phyloP scores from a whole-genome alignment of 805 yeast genomes.

The Suhomyces tanzawaensis region DNA sequence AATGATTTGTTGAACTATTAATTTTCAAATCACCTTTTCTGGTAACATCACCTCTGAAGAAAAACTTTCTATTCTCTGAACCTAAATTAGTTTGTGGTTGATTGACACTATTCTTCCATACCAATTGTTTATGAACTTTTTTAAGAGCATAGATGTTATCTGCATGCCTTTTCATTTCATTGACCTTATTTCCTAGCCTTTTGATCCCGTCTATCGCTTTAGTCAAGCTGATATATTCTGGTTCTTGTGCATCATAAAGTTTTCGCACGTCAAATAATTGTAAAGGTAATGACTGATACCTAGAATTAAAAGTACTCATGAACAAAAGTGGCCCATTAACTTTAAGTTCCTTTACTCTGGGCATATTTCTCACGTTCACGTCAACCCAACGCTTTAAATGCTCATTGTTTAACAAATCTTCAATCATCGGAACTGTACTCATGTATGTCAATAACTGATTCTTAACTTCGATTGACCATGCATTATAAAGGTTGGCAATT shows the following conservation, averaged over 20 bases:
- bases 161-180: constrained; percentile 59
- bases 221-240: constrained; percentile 51
- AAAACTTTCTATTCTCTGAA: constrained; percentile 54
- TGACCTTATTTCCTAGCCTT: constrained; percentile 55
- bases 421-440: constrained; percentile 56
- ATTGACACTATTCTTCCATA: constrained; percentile 47
- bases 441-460: constrained; percentile 59
- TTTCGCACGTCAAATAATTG: constrained; percentile 60
- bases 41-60: constrained; percentile 55
- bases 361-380: constrained; percentile 48
- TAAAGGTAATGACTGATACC: constrained; percentile 54
- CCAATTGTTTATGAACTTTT: constrained; percentile 50
- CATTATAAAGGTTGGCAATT: constrained; percentile 58
- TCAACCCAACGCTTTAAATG: constrained; percentile 58
- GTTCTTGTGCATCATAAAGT: constrained; percentile 37
- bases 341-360: constrained; percentile 45
- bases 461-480: constrained; percentile 62
- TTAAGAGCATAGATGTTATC: constrained; percentile 56
- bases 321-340: constrained; percentile 41
- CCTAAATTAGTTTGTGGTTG: constrained; percentile 30
- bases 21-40: constrained; percentile 65
- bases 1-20: constrained; percentile 48
- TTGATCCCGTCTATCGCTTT: constrained; percentile 56
- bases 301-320: constrained; percentile 42
- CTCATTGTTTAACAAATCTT: constrained; percentile 51